Conservation (phyloP, 148 eudicot species). For the Suaeda aralocaspica region DNA sequence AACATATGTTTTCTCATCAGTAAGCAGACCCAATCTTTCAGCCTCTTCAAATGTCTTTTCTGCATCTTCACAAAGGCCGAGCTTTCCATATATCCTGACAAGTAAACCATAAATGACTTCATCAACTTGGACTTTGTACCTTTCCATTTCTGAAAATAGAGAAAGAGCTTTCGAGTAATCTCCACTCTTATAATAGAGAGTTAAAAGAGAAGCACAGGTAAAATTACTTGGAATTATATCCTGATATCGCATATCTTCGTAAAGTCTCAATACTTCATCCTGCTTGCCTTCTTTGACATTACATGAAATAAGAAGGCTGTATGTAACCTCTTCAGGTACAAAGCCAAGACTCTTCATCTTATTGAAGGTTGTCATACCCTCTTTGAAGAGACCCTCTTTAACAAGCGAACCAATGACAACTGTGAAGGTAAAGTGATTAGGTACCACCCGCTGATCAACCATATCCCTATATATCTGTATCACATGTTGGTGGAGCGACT, state of each 20-base stretch:
- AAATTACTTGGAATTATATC: constrained; percentile 68
- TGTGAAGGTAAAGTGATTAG: constrained; percentile 73
- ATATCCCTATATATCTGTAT: constrained; percentile 61
- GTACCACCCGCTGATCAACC: constrained; percentile 44
- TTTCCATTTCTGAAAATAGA: constrained; percentile 82
- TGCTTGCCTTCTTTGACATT: constrained; percentile 45
- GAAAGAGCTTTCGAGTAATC: constrained; percentile 82
- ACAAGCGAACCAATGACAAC: constrained; percentile 69
- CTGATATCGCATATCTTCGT: constrained; percentile 57
- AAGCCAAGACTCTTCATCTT: constrained; percentile 67
- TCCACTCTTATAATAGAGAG: constrained; percentile 58
- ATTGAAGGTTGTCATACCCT: constrained; percentile 51
- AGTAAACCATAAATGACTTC: constrained; percentile 86
- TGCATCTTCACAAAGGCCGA: constrained; percentile 85
- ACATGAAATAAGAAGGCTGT: constrained; percentile 58
- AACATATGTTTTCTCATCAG: constrained; percentile 67
- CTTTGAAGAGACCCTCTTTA: constrained; percentile 60
- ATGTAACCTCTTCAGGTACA: constrained; percentile 84
- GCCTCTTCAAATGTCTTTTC: constrained; percentile 66
- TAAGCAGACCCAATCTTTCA: constrained; percentile 55
- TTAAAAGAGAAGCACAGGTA: constrained; percentile 83
- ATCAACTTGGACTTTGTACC: constrained; percentile 54
- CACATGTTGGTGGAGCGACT: constrained; percentile 55
- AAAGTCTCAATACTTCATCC: constrained; percentile 56
- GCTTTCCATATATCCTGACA: constrained; percentile 84